A percentile compares a stretch with the other conserved stretches of the same genome.
Evolutionary conservation across 2,329 filamentous ascomycete genomes (phyloP).

Genomic region (Microdochium nivale): DNA sequence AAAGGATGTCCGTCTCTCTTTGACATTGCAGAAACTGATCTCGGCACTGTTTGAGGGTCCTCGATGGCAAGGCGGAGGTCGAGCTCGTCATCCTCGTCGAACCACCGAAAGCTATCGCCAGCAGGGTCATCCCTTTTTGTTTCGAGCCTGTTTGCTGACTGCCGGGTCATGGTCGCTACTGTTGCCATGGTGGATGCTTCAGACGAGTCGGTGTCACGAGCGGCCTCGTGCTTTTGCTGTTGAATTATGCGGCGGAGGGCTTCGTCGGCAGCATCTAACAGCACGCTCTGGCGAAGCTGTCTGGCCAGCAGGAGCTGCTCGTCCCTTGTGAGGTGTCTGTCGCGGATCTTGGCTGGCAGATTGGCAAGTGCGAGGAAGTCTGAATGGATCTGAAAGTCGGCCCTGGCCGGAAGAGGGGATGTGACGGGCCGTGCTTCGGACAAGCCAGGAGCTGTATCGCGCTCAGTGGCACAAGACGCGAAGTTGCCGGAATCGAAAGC

Average conservation of each 20-base stretch:
- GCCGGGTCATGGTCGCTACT: slow-evolving; percentile 12
- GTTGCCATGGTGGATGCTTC: slow-evolving; percentile 18
- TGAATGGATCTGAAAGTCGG: slow-evolving; percentile 27
- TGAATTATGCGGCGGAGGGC: slow-evolving; percentile 31
- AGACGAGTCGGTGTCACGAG: slow-evolving; percentile 15
- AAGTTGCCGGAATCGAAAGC: not conserved
- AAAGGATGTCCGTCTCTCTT: slow-evolving; percentile 48
- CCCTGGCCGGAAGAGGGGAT: slow-evolving; percentile 2
- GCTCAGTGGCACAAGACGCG: not conserved
- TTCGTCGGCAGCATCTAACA: slow-evolving; percentile 47
- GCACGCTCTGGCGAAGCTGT: slow-evolving; percentile 37
- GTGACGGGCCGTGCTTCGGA: slow-evolving; percentile 8
- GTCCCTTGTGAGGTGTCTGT: slow-evolving; percentile 57
- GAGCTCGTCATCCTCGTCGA: slow-evolving; percentile 64
- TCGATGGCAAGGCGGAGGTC: slow-evolving; percentile 60
- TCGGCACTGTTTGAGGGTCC: slow-evolving; percentile 59
- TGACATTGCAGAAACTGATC: slow-evolving; percentile 36
- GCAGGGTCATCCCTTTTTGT: slow-evolving; percentile 41
- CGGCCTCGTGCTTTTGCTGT: slow-evolving; percentile 18
- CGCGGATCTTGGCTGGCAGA: slow-evolving; percentile 57
- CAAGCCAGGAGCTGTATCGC: not conserved
- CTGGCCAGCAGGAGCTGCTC: slow-evolving; percentile 52
- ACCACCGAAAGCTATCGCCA: slow-evolving; percentile 63
- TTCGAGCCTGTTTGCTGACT: slow-evolving; percentile 11
- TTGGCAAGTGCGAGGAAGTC: slow-evolving; percentile 57